Evolutionary conservation across 1,284 basidiomycete species (phyloP).

Genomic region (Cutaneotrichosporon daszewskae): DNA sequence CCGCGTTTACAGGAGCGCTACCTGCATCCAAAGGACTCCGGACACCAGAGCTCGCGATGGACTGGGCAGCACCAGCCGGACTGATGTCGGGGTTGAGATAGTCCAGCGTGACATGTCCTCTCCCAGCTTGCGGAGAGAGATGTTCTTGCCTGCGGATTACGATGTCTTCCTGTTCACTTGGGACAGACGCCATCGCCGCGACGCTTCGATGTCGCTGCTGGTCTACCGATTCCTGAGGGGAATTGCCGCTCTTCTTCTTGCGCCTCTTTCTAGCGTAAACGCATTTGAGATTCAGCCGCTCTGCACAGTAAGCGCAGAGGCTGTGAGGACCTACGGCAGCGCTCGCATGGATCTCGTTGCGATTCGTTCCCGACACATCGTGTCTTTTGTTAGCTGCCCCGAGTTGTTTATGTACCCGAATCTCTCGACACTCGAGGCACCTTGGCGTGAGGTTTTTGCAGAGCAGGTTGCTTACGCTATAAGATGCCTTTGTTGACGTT

Average conservation of each 20-base stretch:
- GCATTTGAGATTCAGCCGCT: neutral
- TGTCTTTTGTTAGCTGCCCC: neutral
- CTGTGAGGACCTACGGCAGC: neutral
- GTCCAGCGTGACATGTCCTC: neutral
- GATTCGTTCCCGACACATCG: constrained; percentile 1
- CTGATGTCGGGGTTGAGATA: neutral
- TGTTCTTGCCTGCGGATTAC: too few species aligned
- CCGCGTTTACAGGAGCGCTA: neutral
- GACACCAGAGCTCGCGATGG: neutral
- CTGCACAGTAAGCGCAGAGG: neutral
- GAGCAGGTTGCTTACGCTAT: neutral
- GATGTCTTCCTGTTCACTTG: neutral
- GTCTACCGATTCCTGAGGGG: neutral
- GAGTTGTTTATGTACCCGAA: neutral
- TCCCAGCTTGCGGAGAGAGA: too few species aligned
- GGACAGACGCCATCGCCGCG: neutral
- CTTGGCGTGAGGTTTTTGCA: neutral
- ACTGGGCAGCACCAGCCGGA: neutral
- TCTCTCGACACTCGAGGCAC: constrained; percentile 1
- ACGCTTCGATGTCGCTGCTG: neutral
- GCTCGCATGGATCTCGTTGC: constrained; percentile 1
- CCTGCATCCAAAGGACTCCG: neutral
- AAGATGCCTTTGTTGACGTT: neutral
- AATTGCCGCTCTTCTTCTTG: neutral
- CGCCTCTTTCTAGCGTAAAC: constrained; percentile 1